These are phyloP conservation scores for Ceratocystis lukuohia DNA, from an alignment of 2,329 filamentous ascomycete species.

Conservation along the genomic window DNA sequence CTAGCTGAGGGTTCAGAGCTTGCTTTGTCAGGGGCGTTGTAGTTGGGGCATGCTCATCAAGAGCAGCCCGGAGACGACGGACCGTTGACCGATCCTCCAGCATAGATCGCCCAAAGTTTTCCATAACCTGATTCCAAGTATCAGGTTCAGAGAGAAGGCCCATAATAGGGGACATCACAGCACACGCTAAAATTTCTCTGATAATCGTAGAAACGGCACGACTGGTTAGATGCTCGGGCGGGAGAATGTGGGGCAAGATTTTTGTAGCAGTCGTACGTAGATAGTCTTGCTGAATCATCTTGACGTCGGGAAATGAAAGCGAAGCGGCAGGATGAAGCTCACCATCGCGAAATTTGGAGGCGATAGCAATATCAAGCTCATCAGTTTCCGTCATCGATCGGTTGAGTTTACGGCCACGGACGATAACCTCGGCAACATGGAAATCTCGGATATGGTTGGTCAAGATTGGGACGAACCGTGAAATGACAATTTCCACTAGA, in stretches of 20 bases:
- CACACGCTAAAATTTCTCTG: constrained; percentile 82
- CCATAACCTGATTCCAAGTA: constrained; percentile 94
- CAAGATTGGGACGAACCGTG: constrained; percentile 71
- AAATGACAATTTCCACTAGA: constrained; percentile 69
- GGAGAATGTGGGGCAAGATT: constrained; percentile 62
- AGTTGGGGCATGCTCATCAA: constrained; percentile 89
- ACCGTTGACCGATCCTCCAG: constrained; percentile 94
- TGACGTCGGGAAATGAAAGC: constrained; percentile 70
- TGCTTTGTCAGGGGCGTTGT: constrained; percentile 51
- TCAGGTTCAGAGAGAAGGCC: constrained; percentile 78
- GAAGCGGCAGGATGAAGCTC: constrained; percentile 78
- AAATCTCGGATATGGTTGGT: constrained; percentile 84
- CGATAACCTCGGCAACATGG: constrained; percentile 73
- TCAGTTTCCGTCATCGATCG: constrained; percentile 89
- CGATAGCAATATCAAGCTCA: constrained; percentile 88
- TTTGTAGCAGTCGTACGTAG: constrained; percentile 60
- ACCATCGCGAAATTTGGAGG: constrained; percentile 82
- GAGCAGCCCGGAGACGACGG: constrained; percentile 72
- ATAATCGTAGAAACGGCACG: constrained; percentile 67
- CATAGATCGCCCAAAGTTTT: constrained; percentile 72
- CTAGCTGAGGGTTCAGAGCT: constrained; percentile 65
- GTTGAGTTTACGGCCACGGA: constrained; percentile 77
- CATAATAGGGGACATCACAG: constrained; percentile 72
- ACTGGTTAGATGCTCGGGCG: constrained; percentile 61
- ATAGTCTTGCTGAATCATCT: constrained; percentile 76